Base-by-base conservation (phyloP, 75 land plant species). In the Picea glauca region DNA sequence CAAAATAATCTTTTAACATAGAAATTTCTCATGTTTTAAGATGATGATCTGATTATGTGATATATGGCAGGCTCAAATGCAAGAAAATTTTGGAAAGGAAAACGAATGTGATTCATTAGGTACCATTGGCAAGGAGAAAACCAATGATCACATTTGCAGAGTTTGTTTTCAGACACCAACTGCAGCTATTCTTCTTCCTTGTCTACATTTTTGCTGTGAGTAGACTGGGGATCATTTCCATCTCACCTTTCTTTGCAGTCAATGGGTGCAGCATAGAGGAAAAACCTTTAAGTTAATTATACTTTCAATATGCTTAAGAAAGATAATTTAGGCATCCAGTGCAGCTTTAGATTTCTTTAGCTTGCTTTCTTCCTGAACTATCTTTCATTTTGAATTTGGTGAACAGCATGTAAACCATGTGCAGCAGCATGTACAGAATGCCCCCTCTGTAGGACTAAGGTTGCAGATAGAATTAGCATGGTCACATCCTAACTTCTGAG, bases 141-240 rank as follows among this genome's bases (percentile, higher is more conserved):
- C 75, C 32, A 89, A 82, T 77, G 81, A 83, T 77, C 93, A 91
- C 79, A 75, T 83, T 21, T 94, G 92, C 79, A 94, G 88, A 90
- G 83, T 90, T 7, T 94, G 94, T 80, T 92, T 92, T 84, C 92
- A 90, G 65, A 83, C 94, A 60, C 84, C 86, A 32, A 84, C 88
- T 54, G 92, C 92, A 31, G 87, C 94, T 59, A 80, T 90, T 70
- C 91, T 94, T 82, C 91, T 94, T 65, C 94, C 94, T 13, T 94
- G 96, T 74, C 89, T 94, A 5, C 96, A 94, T 84, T 90, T 94
- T 77, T 92, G 88, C 70, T 82, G 96, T 94, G 86, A 85, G 93
- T 85, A 9, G 43, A 31, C 11, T 50, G 54, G 54, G 11, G 9
- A 50, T 50, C 61, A 26, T 23, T 74, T 60, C 35, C 8, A 20